phyloP scores from a whole-genome alignment of 1,284 basidiomycete species.

The Heterobasidion irregulare region DNA sequence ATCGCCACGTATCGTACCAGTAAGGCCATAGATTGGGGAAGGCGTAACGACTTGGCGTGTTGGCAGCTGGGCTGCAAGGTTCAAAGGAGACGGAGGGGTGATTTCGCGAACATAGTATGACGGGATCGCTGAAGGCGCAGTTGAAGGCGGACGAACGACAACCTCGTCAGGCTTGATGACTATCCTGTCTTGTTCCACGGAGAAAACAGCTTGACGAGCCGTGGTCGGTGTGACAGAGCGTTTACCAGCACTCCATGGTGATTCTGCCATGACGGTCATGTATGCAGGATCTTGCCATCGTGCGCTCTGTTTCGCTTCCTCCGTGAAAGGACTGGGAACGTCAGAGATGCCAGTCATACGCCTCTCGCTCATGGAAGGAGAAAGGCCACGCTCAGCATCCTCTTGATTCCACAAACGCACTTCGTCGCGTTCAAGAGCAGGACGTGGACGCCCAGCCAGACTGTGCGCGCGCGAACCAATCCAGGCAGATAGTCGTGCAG shows the following conservation, averaged over 20 bases:
- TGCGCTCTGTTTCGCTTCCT: constrained; percentile 14
- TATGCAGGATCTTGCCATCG: constrained; percentile 20
- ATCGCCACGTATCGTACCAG: constrained; percentile 24
- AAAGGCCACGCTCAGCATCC: constrained; percentile 22
- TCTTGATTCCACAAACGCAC: constrained; percentile 25
- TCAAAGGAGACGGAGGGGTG: constrained; percentile 1
- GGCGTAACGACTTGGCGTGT: constrained; percentile 12
- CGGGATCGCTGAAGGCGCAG: background rate
- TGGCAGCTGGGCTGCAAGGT: constrained; percentile 1
- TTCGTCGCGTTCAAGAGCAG: constrained; percentile 10
- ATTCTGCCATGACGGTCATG: constrained; percentile 12
- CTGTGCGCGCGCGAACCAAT: constrained; percentile 8
- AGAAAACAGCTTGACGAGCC: background rate
- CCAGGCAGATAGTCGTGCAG: constrained; percentile 14
- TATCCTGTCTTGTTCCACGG: background rate
- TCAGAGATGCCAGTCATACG: constrained; percentile 1
- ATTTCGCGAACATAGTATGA: constrained; percentile 3
- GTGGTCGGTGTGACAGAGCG: background rate
- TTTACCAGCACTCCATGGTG: background rate
- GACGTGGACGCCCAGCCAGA: constrained; percentile 8
- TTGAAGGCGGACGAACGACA: background rate
- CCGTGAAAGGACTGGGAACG: constrained; percentile 3
- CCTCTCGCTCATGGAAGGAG: constrained; percentile 10
- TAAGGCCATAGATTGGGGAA: constrained; percentile 42
- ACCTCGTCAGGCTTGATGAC: background rate